Conservation (phyloP, 2,329 filamentous ascomycete species). For the Stachybotrys chartarum region DNA sequence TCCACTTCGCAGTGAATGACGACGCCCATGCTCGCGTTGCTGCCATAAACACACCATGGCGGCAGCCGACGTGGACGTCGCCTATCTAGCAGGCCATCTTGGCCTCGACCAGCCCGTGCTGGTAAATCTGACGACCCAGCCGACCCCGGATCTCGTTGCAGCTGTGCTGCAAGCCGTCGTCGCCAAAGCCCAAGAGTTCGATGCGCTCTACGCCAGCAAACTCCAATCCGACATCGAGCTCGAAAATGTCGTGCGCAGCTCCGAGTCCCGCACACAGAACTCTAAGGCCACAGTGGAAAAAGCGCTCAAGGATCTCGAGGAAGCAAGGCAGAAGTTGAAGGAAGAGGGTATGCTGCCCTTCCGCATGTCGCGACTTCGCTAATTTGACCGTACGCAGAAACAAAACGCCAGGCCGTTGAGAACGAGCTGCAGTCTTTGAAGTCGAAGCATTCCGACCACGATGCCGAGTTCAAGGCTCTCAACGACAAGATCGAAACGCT, state of each 20-base stretch:
- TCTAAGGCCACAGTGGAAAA: slow-evolving; percentile 79
- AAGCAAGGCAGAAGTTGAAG: slow-evolving; percentile 72
- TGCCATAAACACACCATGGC: slow-evolving; percentile 26
- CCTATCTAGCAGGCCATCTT: slow-evolving; percentile 66
- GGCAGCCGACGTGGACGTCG: slow-evolving; percentile 52
- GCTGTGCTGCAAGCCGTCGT: slow-evolving; percentile 68
- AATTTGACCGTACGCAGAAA: slow-evolving; percentile 49
- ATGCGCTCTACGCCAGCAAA: slow-evolving; percentile 79
- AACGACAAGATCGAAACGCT: slow-evolving; percentile 78
- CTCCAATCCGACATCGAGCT: slow-evolving; percentile 86
- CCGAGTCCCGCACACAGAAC: slow-evolving; percentile 74
- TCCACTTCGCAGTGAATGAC: not conserved
- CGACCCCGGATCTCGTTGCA: slow-evolving; percentile 72
- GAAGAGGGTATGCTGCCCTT: slow-evolving; percentile 59
- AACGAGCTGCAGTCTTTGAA: slow-evolving; percentile 75
- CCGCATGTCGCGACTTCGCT: slow-evolving; percentile 5
- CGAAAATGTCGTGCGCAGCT: slow-evolving; percentile 78
- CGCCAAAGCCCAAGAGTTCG: slow-evolving; percentile 73
- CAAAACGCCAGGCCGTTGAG: slow-evolving; percentile 65
- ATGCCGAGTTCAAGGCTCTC: slow-evolving; percentile 68
- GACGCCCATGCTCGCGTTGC: not conserved
- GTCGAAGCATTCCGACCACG: slow-evolving; percentile 65
- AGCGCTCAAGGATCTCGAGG: slow-evolving; percentile 74
- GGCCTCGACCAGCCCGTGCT: slow-evolving; percentile 60
- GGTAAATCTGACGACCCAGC: slow-evolving; percentile 53